phyloP scores from a whole-genome alignment of 31 red algal species.

The Porphyra umbilicalis region DNA sequence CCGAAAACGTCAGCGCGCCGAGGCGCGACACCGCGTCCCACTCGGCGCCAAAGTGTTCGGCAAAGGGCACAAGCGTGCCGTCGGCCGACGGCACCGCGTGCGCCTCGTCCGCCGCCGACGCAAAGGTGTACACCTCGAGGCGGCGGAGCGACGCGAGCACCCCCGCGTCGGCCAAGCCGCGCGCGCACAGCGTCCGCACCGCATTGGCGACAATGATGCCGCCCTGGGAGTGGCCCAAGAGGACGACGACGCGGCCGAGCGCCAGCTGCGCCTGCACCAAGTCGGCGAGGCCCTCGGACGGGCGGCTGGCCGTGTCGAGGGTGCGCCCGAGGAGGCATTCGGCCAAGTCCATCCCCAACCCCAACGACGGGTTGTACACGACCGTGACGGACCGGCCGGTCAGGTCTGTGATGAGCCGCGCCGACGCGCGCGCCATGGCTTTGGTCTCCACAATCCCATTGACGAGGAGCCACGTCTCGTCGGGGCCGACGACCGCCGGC shows the following conservation, averaged over 20 bases:
- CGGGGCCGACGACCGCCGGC: not conserved
- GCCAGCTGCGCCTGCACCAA: not conserved
- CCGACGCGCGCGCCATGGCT: conserved; percentile 3
- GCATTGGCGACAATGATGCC: conserved; percentile 7
- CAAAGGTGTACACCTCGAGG: conserved; percentile 3
- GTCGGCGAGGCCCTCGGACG: not conserved
- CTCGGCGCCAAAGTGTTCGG: conserved; percentile 7
- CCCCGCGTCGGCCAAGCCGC: not conserved
- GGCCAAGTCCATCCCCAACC: not conserved
- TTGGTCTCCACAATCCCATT: conserved; percentile 5
- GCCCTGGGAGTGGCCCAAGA: conserved; percentile 4
- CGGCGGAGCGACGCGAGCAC: not conserved
- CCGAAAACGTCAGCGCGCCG: not conserved
- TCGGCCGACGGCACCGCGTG: not conserved
- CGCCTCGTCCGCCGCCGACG: conserved; percentile 1
- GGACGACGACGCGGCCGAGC: not conserved
- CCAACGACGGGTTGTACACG: not conserved
- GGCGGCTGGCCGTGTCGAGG: not conserved
- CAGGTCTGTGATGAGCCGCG: not conserved
- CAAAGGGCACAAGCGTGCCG: not conserved
- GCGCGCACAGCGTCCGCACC: conserved; percentile 1
- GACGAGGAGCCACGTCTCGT: not conserved
- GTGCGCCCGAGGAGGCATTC: conserved; percentile 9
- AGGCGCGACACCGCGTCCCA: not conserved
- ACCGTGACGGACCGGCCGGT: not conserved